Conservation (phyloP, 192 early-diverging fungal species). For the Haplosporangium gracile region DNA sequence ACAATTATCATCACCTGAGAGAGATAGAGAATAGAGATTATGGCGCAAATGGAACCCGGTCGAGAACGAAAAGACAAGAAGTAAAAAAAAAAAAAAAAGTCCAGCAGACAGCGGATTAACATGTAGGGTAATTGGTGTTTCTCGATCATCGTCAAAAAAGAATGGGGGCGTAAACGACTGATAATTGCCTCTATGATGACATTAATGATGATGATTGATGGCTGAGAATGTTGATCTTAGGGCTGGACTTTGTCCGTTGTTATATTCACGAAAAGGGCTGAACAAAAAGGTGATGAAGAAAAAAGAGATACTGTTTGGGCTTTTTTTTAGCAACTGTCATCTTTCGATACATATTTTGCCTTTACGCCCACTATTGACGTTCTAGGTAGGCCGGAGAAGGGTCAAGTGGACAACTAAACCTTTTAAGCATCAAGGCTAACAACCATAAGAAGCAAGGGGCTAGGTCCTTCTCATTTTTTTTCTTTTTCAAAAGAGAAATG, state of each 20-base stretch:
- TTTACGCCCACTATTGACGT: background rate
- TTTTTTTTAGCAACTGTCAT: background rate
- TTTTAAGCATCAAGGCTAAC: background rate
- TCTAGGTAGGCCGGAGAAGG: background rate
- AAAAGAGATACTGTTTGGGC: background rate
- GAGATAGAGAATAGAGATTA: background rate
- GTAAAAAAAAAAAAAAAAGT: background rate
- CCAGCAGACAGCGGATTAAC: slow-evolving; percentile 1
- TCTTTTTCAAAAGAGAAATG: no score
- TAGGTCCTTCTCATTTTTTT: background rate
- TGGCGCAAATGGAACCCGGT: background rate
- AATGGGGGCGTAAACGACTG: background rate
- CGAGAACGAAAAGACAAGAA: background rate
- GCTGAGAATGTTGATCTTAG: no score
- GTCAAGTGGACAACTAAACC: background rate
- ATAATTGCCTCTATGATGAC: background rate
- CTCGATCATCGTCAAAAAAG: background rate
- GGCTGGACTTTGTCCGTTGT: no score
- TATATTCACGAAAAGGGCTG: no score
- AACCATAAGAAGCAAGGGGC: background rate
- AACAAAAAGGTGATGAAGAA: no score
- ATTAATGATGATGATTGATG: no score
- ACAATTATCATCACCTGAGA: no score
- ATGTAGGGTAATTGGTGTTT: background rate
- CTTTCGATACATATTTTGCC: background rate